These are phyloP conservation scores for Tricholoma matsutake DNA, from an alignment of 768 basidiomycete species.

Conservation along the genomic window DNA sequence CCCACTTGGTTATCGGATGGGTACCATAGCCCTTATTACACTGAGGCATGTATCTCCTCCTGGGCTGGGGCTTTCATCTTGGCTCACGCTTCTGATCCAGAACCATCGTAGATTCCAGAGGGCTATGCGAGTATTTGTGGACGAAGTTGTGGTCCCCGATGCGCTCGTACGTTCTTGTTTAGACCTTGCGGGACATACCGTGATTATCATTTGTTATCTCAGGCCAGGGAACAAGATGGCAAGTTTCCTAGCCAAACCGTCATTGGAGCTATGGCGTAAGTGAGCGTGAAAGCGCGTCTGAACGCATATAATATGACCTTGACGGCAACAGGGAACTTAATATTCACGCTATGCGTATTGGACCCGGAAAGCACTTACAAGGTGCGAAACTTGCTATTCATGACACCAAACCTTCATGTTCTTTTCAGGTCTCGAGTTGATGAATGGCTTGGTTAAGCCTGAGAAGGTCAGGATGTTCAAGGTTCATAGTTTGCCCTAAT, in stretches of 20 bases:
- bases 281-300: background rate
- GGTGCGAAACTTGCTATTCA: constrained; percentile 16
- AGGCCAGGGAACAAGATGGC: constrained; percentile 83
- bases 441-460: constrained; percentile 77
- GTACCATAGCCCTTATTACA: constrained; percentile 77
- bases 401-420: background rate
- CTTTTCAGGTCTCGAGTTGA: constrained; percentile 56
- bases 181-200: background rate
- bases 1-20: constrained; percentile 73
- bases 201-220: constrained; percentile 34
- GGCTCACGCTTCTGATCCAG: constrained; percentile 30
- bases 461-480: constrained; percentile 53
- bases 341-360: constrained; percentile 89
- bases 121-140: constrained; percentile 67
- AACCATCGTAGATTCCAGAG: constrained; percentile 60
- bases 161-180: constrained; percentile 32
- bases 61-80: constrained; percentile 6
- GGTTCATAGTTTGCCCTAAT: background rate
- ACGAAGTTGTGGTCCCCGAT: constrained; percentile 64
- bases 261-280: constrained; percentile 70
- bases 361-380: constrained; percentile 87
- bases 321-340: constrained; percentile 48
- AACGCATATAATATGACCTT: background rate
- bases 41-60: constrained; percentile 51
- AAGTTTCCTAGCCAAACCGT: constrained; percentile 79